Base-by-base conservation (phyloP, 2,329 filamentous ascomycete species). In the Pseudocercospora musae region DNA sequence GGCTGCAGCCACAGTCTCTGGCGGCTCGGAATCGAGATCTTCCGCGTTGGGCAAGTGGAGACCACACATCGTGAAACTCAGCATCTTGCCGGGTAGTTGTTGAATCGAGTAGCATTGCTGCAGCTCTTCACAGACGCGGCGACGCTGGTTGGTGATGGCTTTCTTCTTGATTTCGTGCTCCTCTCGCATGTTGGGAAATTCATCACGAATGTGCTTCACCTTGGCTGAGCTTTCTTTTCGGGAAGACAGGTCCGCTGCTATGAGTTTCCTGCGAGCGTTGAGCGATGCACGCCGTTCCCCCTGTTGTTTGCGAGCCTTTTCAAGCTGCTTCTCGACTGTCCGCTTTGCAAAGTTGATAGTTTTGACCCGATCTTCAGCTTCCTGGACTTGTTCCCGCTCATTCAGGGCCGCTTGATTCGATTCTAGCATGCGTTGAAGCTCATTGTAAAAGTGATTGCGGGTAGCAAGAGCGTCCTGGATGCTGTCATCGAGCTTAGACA, bases 381-480 rank as follows among this genome's bases (percentile, higher is more conserved):
- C 79, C 0, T 78, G 75, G 2, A 75, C 69, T 27, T 67, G 64
- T 54, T 76, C 74, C 23, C 72, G 73, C 20, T 75, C 64, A 9
- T 69, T 65, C 18, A 81, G 71, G 1, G 75, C 74, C 9, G 75
- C 66, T 15, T 72, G 72, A 59, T 81, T 79, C 0, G 73, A 64
- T 9, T 76, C 70, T 0, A 81, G 71, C 29, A 81, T 74, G 11
- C 66, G 65, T 63, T 90, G 90, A 66, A 97, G 96, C 66, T 96
- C 91, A n/a, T 83, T 78, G 53, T 91, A 87, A 8, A 98, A 81
- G 58, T 84, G 83, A 63, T 90, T 86, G 13, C 90, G 87, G 0
- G 91, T 96, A 1, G 87, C 85, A 9, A 96, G 79, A 1, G 92
- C 92, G 75, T 98, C 94, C 73, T 96, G 92, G 23, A 97, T 91